Percentiles rank a stretch among this genome's conserved stretches.
phyloP scores from a whole-genome alignment of 2,329 filamentous ascomycete genomes.

The Kalaharituber pfeilii region DNA sequence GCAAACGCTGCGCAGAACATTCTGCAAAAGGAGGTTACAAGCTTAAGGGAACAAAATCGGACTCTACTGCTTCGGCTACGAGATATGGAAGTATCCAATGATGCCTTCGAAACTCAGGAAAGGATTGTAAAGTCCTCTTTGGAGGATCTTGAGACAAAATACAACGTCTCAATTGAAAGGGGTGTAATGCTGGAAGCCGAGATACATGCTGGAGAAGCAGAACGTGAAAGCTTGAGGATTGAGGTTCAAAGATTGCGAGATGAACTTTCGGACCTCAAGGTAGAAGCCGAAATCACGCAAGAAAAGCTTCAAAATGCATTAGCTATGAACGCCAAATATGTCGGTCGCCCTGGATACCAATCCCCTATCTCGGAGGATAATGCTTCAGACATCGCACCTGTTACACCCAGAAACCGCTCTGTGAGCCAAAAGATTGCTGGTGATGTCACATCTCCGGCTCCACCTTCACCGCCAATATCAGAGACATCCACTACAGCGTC shows the following conservation, averaged over 20 bases:
- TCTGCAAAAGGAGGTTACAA: slow-evolving; percentile 91
- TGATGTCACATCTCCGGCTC: slow-evolving; percentile 49
- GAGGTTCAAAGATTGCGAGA: slow-evolving; percentile 79
- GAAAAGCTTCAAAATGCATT: slow-evolving; percentile 73
- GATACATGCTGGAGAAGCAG: slow-evolving; percentile 76
- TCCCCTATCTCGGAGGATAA: slow-evolving; percentile 50
- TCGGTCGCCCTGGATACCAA: slow-evolving; percentile 33
- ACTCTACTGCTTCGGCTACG: slow-evolving; percentile 66
- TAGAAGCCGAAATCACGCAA: slow-evolving; percentile 84
- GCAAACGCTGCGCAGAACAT: slow-evolving; percentile 65
- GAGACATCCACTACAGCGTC: slow-evolving; percentile 52
- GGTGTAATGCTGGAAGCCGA: slow-evolving; percentile 90
- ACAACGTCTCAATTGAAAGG: slow-evolving; percentile 83
- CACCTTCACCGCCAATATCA: slow-evolving; percentile 85
- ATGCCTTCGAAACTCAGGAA: slow-evolving; percentile 93
- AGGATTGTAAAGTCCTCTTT: slow-evolving; percentile 89
- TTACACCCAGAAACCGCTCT: slow-evolving; percentile 70
- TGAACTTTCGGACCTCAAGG: slow-evolving; percentile 80
- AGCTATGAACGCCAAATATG: slow-evolving; percentile 33
- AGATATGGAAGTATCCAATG: slow-evolving; percentile 94
- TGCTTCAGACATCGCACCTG: slow-evolving; percentile 34
- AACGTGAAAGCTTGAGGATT: slow-evolving; percentile 74
- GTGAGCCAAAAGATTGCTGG: slow-evolving; percentile 40
- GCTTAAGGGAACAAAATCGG: slow-evolving; percentile 66
- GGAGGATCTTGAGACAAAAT: slow-evolving; percentile 93